Percentiles rank a stretch among this genome's conserved stretches.
Evolutionary conservation across 2,329 filamentous ascomycete genomes (phyloP).

Genomic region (Decorospora gaudefroyi): DNA sequence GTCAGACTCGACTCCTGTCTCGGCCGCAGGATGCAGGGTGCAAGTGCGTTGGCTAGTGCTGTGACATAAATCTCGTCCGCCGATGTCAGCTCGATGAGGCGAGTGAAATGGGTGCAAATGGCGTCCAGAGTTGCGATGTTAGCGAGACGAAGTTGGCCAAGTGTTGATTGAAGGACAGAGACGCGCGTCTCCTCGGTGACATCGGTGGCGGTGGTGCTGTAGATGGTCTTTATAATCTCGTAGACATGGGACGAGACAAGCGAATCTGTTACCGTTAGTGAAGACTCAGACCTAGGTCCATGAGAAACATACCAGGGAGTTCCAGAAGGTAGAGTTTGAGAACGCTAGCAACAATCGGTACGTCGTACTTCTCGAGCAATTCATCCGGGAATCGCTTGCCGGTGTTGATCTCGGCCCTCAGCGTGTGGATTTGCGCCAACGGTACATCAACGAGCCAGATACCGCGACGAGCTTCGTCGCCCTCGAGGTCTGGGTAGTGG

Average conservation of each 20-base stretch:
- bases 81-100: slow-evolving; percentile 93
- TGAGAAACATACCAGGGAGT: slow-evolving; percentile 71
- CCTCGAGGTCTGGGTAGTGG: slow-evolving; percentile 95
- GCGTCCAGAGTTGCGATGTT: slow-evolving; percentile 99
- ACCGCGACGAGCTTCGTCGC: slow-evolving; percentile 85
- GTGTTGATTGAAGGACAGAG: slow-evolving; percentile 90
- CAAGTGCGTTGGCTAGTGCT: slow-evolving; percentile 72
- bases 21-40: slow-evolving; percentile 86
- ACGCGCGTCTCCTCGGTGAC: slow-evolving; percentile 73
- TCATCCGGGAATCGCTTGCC: slow-evolving; percentile 79
- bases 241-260: slow-evolving; percentile 97
- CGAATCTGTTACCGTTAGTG: slow-evolving; percentile 68
- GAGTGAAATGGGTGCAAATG: slow-evolving; percentile 96
- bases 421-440: slow-evolving; percentile 78
- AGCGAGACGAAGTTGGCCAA: slow-evolving; percentile 89
- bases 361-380: slow-evolving; percentile 82
- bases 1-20: slow-evolving; percentile 86
- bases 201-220: slow-evolving; percentile 76
- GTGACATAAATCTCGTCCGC: slow-evolving; percentile 86
- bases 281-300: slow-evolving; percentile 2
- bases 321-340: slow-evolving; percentile 94
- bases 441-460: slow-evolving; percentile 97
- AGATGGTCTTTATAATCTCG: slow-evolving; percentile 97
- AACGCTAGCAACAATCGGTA: slow-evolving; percentile 89
- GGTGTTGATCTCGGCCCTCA: slow-evolving; percentile 82